Conservation (phyloP, 140 eudicot genomes). For the Bidens hawaiensis region DNA sequence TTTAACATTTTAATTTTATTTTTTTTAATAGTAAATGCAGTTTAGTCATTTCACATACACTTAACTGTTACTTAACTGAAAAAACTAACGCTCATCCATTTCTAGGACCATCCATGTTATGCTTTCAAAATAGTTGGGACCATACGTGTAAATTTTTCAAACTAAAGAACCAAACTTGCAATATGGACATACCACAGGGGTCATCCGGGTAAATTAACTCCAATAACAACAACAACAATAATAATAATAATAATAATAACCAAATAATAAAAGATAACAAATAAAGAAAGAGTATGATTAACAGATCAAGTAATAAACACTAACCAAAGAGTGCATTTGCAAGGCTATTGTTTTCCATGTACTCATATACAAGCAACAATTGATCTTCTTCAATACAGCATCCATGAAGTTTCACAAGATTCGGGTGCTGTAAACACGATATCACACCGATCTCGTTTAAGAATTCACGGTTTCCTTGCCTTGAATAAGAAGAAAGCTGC, state of each 20-base stretch:
- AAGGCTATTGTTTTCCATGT: slow-evolving; percentile 81
- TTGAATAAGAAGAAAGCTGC: slow-evolving; percentile 67
- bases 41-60: too few species aligned
- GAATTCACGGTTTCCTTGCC: slow-evolving; percentile 84
- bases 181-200: too few species aligned
- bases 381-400: slow-evolving; percentile 78
- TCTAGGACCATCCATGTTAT: too few species aligned
- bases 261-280: background rate
- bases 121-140: too few species aligned
- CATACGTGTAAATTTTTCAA: too few species aligned
- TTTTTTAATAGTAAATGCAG: background rate
- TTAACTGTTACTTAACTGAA: too few species aligned
- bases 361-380: slow-evolving; percentile 67
- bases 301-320: too few species aligned
- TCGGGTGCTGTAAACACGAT: slow-evolving; percentile 74
- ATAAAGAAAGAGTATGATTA: slow-evolving; percentile 2
- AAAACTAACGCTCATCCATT: too few species aligned
- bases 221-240: background rate
- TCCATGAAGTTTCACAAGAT: slow-evolving; percentile 84
- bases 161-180: too few species aligned
- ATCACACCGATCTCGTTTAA: slow-evolving; percentile 79
- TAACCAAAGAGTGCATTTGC: slow-evolving; percentile 65
- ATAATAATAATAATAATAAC: background rate
- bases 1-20: too few species aligned
- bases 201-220: too few species aligned